phyloP scores from a whole-genome alignment of 139 green algal genomes.

The Diplosphaera chodatii region DNA sequence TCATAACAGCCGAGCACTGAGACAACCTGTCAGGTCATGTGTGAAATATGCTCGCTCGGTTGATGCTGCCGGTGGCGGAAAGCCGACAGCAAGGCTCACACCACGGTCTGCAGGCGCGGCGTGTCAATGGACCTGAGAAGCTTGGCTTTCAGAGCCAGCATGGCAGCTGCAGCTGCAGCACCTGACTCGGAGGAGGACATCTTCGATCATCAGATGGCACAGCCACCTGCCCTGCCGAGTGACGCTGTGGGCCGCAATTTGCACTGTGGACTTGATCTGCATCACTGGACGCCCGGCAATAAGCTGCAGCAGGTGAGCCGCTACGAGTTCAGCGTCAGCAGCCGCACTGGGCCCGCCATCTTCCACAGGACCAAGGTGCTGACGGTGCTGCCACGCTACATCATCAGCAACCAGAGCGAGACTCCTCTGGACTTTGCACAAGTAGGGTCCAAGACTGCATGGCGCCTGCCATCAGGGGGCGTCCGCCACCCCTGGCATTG shows the following conservation, averaged over 20 bases:
- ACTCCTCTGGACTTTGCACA: background rate
- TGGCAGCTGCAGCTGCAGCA: background rate
- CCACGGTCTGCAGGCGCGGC: background rate
- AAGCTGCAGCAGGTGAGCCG: conserved; percentile 4
- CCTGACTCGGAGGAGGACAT: background rate
- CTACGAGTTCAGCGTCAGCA: conserved; percentile 38
- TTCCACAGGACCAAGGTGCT: conserved; percentile 30
- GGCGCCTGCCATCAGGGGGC: background rate
- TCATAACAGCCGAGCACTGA: too few species aligned
- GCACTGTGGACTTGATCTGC: background rate
- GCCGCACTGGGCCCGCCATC: conserved; percentile 20
- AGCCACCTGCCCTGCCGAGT: background rate
- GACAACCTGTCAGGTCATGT: too few species aligned
- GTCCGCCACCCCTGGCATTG: background rate
- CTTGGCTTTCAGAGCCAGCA: background rate
- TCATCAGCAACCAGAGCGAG: background rate
- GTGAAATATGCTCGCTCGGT: too few species aligned
- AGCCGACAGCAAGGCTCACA: too few species aligned
- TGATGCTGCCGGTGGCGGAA: too few species aligned
- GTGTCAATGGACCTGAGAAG: background rate
- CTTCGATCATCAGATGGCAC: background rate
- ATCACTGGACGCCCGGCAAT: background rate
- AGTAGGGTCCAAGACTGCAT: background rate
- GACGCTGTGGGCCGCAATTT: background rate
- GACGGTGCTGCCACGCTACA: background rate